phyloP scores from a whole-genome alignment of 2,329 filamentous ascomycete genomes.

The Spiromastix sp. region DNA sequence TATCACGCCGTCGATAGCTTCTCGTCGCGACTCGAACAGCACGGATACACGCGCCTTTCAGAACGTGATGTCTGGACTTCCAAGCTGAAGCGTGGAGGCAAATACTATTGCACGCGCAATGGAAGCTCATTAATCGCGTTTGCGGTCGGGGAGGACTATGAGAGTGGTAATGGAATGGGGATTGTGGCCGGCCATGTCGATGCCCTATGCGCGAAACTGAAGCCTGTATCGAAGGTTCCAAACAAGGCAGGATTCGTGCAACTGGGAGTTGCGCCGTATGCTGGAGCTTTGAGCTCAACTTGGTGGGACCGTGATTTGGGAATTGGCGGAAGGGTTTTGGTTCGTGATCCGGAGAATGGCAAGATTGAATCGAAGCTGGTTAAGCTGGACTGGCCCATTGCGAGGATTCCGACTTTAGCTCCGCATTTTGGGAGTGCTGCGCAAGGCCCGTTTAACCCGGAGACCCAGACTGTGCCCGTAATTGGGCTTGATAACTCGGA shows the following conservation, averaged over 20 bases:
- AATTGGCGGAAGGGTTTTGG: slow-evolving; percentile 79
- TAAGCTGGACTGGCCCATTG: slow-evolving; percentile 90
- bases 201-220: slow-evolving; percentile 78
- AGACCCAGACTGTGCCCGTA: slow-evolving; percentile 90
- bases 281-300: slow-evolving; percentile 73
- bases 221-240: slow-evolving; percentile 80
- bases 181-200: slow-evolving; percentile 91
- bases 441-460: slow-evolving; percentile 61
- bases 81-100: slow-evolving; percentile 66
- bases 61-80: slow-evolving; percentile 67
- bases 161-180: slow-evolving; percentile 73
- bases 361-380: slow-evolving; percentile 76
- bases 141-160: slow-evolving; percentile 67
- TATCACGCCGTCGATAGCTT: slow-evolving; percentile 84
- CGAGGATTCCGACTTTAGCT: slow-evolving; percentile 80
- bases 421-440: slow-evolving; percentile 79
- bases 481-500: slow-evolving; percentile 75
- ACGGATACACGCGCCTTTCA: slow-evolving; percentile 66
- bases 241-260: slow-evolving; percentile 78
- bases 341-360: slow-evolving; percentile 59
- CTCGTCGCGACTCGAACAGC: slow-evolving; percentile 56
- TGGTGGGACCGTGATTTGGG: slow-evolving; percentile 97
- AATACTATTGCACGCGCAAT: slow-evolving; percentile 83
- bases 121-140: slow-evolving; percentile 80
- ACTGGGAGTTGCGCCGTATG: slow-evolving; percentile 86